Evolutionary conservation across 2,329 filamentous ascomycete species (phyloP), one percentile per base, ranked within the genome.

Genomic region (Atkinsonella hypoxylon): DNA sequence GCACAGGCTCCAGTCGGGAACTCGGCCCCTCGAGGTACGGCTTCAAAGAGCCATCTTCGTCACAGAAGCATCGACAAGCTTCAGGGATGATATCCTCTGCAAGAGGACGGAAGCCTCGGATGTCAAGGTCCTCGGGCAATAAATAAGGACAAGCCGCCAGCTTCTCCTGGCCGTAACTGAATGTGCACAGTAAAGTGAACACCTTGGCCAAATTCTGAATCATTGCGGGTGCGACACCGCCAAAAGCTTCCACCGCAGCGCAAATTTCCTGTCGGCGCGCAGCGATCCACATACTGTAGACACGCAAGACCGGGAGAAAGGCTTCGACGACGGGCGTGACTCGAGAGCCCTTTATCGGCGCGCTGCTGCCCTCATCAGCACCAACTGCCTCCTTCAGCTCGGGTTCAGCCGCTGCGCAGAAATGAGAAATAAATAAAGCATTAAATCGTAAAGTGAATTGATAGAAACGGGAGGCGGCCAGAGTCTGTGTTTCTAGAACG

Each of bases 371-470:
- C 13, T 56, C 52, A 10, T 58, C 61, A 5, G 34, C 40, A n/a
- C 55, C 54, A 8, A 53, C 32, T n/a, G 55, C 58, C 26, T 59
- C 51, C 32, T 55, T 77, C 3, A 95, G 72, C 58, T 89, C 83
- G n/a, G 79, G 75, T 55, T 83, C 73, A 36, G 95, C 72, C 30
- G 84, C 71, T 48, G 84, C 81, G 44, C 90, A 77, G 32, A 95
- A 73, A 1, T 79, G 78, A 51, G 83, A 79, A 59, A 94, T 84
- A 10, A 85, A 88, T 48, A 84, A 84, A 45, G 89, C 73, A 60
- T 95, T 95, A 54, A 95, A 78, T 22, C 83, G 77, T 43, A 94
- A 73, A 53, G 87, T 81, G 59, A 84, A 89, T 53, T 79, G 74
- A 56, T 74, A 78, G 10, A 77, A 76, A 34, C 69, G 70, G 12